phyloP scores from a whole-genome alignment of 257 asterid genomes.

The Lantana camara region DNA sequence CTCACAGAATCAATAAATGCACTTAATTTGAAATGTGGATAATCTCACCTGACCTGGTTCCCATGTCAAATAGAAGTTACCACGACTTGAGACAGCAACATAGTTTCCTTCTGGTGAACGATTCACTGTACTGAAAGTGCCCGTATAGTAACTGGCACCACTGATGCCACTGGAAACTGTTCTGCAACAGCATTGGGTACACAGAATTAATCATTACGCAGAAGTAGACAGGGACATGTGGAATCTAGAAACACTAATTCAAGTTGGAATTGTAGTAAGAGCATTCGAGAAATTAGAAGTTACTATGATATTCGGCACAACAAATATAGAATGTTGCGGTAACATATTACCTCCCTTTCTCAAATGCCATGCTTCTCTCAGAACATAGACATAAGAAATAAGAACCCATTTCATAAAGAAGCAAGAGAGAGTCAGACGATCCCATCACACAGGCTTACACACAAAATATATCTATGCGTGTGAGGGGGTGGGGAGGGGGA shows the following conservation, averaged over 20 bases:
- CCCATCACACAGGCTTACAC: background rate
- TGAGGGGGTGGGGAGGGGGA: too few relatives aligned
- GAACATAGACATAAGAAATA: background rate
- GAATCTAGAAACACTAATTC: too few relatives aligned
- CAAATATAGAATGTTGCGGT: background rate
- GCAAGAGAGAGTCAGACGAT: background rate
- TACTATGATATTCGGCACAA: background rate
- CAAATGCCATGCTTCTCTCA: background rate
- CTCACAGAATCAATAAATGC: constrained; percentile 8
- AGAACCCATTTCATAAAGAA: background rate
- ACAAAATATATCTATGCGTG: background rate
- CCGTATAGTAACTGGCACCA: constrained; percentile 99
- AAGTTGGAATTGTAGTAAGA: background rate
- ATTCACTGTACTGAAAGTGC: constrained; percentile 85
- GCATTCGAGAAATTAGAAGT: background rate
- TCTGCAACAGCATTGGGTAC: constrained; percentile 66
- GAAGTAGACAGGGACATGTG: constrained; percentile 16
- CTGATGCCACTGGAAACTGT: constrained; percentile 99
- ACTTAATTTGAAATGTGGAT: background rate
- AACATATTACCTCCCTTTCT: background rate
- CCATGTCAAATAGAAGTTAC: constrained; percentile 98
- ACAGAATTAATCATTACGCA: constrained; percentile 27
- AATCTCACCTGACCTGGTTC: constrained; percentile 96
- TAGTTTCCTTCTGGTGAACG: constrained; percentile 97
- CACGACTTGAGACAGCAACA: constrained; percentile 99